These are phyloP conservation scores for Zygosaccharomyces pseudobailii DNA, from an alignment of 1,139 yeast genomes.

Conservation along the genomic window DNA sequence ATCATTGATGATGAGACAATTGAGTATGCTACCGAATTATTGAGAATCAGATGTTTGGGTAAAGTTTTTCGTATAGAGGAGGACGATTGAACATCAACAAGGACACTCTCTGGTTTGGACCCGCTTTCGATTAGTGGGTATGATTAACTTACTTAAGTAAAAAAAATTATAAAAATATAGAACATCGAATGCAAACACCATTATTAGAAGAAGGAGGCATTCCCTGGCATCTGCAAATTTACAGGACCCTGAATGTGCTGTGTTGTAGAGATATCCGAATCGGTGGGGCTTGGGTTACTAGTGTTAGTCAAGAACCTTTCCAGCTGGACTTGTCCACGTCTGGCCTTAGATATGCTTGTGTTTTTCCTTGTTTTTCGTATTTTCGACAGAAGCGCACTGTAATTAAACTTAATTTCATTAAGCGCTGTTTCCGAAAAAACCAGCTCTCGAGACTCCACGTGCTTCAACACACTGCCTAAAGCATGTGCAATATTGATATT, in stretches of 20 bases:
- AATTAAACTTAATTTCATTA: conserved; percentile 24
- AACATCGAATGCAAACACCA: not conserved
- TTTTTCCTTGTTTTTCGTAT: conserved; percentile 16
- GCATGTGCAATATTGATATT: conserved; percentile 32
- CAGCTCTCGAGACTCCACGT: conserved; percentile 28
- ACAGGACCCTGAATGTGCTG: conserved; percentile 11
- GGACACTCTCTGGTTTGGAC: no score
- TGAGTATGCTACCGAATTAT: conserved; percentile 39
- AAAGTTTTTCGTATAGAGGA: conserved; percentile 36
- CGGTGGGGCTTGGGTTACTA: conserved; percentile 7
- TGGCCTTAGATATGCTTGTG: conserved; percentile 7
- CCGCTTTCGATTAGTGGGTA: not conserved
- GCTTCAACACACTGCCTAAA: conserved; percentile 28
- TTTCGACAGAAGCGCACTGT: conserved; percentile 18
- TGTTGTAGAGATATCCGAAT: conserved; percentile 9
- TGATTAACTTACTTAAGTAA: not conserved
- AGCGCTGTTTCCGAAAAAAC: conserved; percentile 26
- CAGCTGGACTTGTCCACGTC: conserved; percentile 14
- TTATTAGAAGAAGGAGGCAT: conserved; percentile 13
- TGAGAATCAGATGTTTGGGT: conserved; percentile 43
- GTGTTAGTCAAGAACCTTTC: conserved; percentile 10
- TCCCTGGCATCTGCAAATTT: conserved; percentile 10
- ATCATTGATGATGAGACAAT: conserved; percentile 61
- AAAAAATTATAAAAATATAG: not conserved
- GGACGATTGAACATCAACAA: not conserved